phyloP scores from a whole-genome alignment of 192 early-diverging fungal genomes.

The Backusella australiensis region DNA sequence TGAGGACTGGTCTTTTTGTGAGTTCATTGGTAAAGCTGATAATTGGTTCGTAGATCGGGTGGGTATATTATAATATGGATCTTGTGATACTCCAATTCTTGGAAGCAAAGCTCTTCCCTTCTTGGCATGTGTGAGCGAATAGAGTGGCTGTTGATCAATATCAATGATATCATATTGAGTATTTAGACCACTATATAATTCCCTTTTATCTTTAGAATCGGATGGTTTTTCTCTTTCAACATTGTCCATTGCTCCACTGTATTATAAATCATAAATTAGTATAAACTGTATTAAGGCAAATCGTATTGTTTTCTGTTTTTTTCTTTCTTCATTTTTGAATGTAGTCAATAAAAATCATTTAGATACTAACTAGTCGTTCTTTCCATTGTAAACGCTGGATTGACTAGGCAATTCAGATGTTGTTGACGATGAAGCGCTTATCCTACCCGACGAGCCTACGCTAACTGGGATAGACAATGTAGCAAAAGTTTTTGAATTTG shows the following conservation, averaged over 20 bases:
- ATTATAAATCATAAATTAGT: neutral
- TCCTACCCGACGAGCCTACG: neutral
- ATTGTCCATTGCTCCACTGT: neutral
- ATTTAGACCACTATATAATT: neutral
- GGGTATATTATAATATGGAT: neutral
- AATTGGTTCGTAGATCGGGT: neutral
- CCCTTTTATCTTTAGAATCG: neutral
- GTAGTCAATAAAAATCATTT: neutral
- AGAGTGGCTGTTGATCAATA: neutral
- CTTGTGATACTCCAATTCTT: neutral
- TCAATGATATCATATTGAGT: neutral
- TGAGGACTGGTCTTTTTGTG: neutral
- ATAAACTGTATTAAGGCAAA: neutral
- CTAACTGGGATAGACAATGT: neutral
- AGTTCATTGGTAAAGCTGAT: neutral
- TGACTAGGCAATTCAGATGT: neutral
- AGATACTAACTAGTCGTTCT: neutral
- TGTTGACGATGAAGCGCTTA: neutral
- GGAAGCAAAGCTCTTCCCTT: neutral
- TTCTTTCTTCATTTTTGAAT: neutral
- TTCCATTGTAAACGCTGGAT: neutral
- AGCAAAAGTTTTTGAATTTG: neutral
- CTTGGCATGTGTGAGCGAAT: neutral
- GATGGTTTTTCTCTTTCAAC: neutral
- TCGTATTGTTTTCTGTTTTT: neutral